Conservation (phyloP, 768 basidiomycete genomes). For the Boletus sensibilis region DNA sequence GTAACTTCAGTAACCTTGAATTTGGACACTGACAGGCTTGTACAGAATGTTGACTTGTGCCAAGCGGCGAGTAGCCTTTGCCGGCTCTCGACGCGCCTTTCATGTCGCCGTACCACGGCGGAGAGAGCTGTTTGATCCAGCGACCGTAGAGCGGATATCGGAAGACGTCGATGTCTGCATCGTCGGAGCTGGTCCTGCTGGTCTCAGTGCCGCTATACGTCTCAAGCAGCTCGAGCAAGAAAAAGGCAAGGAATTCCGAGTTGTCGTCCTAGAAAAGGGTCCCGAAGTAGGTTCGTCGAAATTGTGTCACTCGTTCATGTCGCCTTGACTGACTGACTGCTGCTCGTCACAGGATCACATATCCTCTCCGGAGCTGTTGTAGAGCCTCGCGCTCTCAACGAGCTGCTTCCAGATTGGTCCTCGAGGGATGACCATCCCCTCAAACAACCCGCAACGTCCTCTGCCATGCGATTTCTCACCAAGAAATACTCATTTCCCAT, state of each 20-base stretch:
- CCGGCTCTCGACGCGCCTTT: slow-evolving; percentile 14
- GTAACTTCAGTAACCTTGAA: too few species aligned
- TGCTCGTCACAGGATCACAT: slow-evolving; percentile 65
- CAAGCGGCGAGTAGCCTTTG: neutral
- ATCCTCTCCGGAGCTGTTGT: slow-evolving; percentile 95
- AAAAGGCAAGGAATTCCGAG: slow-evolving; percentile 71
- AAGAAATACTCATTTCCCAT: slow-evolving; percentile 66
- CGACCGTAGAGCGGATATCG: slow-evolving; percentile 71
- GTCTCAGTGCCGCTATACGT: slow-evolving; percentile 92
- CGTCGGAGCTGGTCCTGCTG: slow-evolving; percentile 94
- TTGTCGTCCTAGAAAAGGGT: slow-evolving; percentile 95
- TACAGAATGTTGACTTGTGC: slow-evolving; percentile 1
- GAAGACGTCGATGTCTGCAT: slow-evolving; percentile 98
- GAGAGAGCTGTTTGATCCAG: slow-evolving; percentile 49
- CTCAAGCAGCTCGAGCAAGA: slow-evolving; percentile 71
- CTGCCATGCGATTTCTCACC: slow-evolving; percentile 86
- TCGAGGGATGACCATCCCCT: slow-evolving; percentile 69
- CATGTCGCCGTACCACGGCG: slow-evolving; percentile 12
- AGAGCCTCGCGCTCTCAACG: slow-evolving; percentile 87
- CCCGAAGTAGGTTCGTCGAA: slow-evolving; percentile 75
- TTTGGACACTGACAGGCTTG: too few species aligned
- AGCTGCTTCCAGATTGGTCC: slow-evolving; percentile 86
- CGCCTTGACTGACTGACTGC: slow-evolving; percentile 1
- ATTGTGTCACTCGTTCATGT: neutral
- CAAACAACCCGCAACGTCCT: slow-evolving; percentile 72